Percentiles rank a stretch among this genome's conserved stretches.
phyloP scores from a whole-genome alignment of 306 rosid genomes.

The Lupinus albus region DNA sequence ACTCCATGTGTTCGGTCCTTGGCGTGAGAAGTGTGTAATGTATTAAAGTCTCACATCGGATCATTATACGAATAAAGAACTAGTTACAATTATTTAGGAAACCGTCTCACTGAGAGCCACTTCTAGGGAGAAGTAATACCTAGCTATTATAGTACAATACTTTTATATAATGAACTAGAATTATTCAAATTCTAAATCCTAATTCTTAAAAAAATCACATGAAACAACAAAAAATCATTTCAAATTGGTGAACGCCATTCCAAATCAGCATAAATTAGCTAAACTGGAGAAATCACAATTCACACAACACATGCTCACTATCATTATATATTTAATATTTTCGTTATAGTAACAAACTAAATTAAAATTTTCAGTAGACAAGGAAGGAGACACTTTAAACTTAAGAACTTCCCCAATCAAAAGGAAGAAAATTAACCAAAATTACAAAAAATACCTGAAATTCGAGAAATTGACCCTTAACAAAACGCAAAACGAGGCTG shows the following conservation, averaged over 20 bases:
- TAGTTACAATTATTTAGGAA: too few relatives aligned
- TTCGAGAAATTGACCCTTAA: constrained; percentile 68
- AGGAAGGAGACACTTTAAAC: constrained; percentile 1
- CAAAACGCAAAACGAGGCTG: constrained; percentile 67
- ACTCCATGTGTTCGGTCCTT: too few relatives aligned
- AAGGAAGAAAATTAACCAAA: constrained; percentile 3
- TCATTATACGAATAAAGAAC: too few relatives aligned
- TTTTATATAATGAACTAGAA: constrained; percentile 16
- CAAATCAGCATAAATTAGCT: constrained; percentile 24
- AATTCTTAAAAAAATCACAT: constrained; percentile 16
- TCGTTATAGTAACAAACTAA: constrained; percentile 14
- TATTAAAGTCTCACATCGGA: too few relatives aligned
- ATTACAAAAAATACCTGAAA: constrained; percentile 46
- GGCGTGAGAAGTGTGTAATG: too few relatives aligned
- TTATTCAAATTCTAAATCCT: not conserved
- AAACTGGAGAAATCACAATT: constrained; percentile 7
- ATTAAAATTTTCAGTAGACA: not conserved
- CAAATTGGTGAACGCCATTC: not conserved
- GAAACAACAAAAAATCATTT: constrained; percentile 11
- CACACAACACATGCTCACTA: not conserved
- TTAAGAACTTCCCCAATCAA: constrained; percentile 31
- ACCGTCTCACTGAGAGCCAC: too few relatives aligned
- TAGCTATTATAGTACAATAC: too few relatives aligned
- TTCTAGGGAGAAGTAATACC: too few relatives aligned
- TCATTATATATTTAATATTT: constrained; percentile 8